A percentile compares a stretch with the other conserved stretches of the same genome.
Evolutionary conservation across 139 green algal species (phyloP).

Genomic region (Chlorella sp.): DNA sequence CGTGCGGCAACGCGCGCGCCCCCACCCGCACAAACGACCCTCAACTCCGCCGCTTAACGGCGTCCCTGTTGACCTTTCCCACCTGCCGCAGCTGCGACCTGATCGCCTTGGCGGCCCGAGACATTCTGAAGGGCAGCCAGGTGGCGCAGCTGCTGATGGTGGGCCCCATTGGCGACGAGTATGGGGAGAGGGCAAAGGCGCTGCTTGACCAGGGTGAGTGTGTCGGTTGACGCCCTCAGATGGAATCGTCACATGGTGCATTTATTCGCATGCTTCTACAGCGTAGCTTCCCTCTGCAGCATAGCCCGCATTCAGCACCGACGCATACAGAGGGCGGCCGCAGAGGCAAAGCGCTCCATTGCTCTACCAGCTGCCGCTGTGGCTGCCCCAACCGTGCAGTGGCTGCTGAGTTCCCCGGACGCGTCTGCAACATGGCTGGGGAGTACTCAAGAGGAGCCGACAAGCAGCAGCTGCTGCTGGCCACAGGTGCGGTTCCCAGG

Average conservation of each 20-base stretch:
- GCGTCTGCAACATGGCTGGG: slow-evolving; percentile 39
- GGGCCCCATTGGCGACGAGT: slow-evolving; percentile 47
- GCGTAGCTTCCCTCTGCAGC: too few relatives aligned
- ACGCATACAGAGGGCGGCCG: too few relatives aligned
- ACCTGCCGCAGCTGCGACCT: slow-evolving; percentile 25
- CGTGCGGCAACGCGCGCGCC: too few relatives aligned
- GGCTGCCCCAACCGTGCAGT: background rate
- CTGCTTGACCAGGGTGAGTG: slow-evolving; percentile 24
- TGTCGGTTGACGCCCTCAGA: background rate
- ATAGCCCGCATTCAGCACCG: too few relatives aligned
- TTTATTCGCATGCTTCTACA: too few relatives aligned
- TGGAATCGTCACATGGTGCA: too few relatives aligned
- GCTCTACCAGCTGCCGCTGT: too few relatives aligned
- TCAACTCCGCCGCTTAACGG: too few relatives aligned
- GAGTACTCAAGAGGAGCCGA: slow-evolving; percentile 46
- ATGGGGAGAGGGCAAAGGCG: slow-evolving; percentile 18
- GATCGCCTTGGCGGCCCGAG: slow-evolving; percentile 33
- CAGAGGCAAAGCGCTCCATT: too few relatives aligned
- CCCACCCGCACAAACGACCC: too few relatives aligned
- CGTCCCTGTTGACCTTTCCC: too few relatives aligned
- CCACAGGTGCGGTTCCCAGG: background rate
- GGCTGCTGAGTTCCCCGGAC: slow-evolving; percentile 24
- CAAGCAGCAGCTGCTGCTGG: slow-evolving; percentile 46
- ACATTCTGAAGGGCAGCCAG: slow-evolving; percentile 15
- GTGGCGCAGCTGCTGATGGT: slow-evolving; percentile 22